Evolutionary conservation across 2,329 filamentous ascomycete species (phyloP), one percentile per base, ranked within the genome.

Genomic region (Fusarium hainanense): DNA sequence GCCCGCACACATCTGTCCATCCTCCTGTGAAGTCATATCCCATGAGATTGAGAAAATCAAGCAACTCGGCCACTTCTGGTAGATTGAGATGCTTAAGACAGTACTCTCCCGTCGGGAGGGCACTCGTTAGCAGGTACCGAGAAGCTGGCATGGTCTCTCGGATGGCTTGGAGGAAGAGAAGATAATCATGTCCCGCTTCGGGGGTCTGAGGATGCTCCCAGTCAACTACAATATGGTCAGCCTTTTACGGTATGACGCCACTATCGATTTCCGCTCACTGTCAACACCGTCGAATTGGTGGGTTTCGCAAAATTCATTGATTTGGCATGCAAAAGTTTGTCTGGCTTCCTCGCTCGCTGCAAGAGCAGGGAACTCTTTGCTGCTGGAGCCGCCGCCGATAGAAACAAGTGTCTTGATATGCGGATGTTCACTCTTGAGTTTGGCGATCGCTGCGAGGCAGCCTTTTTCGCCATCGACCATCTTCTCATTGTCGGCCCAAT

Each of bases 31-130:
- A 91, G 76, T 92, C 90, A 74, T 92, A 92, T 14, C 85, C 83
- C 90, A 92, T 92, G 46, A 92, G 81, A 73, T 92, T 91, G 65
- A 92, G 79, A 72, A 87, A 82, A 75, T 92, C 88, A 47, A 92
- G 82, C 40, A 87, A 79, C 6, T 80, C 70, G 3, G 85, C 81
- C 3, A 87, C 85, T 13, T 82, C 79, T 4, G 72, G 70, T 6
- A 91, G 79, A 66, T 90, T 83, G 74, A 92, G 88, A 74, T 90
- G 82, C 65, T 82, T 82, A 21, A 92, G 81, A 16, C 85, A 87
- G 83, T 88, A 91, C 72, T 88, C 82, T 3, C 88, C 88, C 2
- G 86, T 87, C 3, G 89, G 88, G 3, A 92, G 84, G 11, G 89
- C 89, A 3, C 88, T 87, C 4, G 88, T 87, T 27, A 92, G 75